These are phyloP conservation scores for Calocybe indica DNA, from an alignment of 768 basidiomycete species.

Conservation along the genomic window DNA sequence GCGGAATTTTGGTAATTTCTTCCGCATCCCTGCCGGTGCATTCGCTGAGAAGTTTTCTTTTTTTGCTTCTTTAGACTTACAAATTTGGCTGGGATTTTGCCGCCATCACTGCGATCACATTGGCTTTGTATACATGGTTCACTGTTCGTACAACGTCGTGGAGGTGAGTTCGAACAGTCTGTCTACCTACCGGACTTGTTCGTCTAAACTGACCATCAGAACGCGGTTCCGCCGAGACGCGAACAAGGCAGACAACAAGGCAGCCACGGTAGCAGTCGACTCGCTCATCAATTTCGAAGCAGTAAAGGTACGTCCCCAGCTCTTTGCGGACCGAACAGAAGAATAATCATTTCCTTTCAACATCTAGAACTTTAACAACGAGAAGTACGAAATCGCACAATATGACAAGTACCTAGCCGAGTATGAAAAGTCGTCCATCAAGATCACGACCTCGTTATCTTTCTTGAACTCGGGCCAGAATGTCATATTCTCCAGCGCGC, in stretches of 20 bases:
- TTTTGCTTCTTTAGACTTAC: slow-evolving; percentile 57
- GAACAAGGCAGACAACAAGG: slow-evolving; percentile 94
- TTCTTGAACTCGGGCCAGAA: slow-evolving; percentile 96
- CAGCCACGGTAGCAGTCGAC: slow-evolving; percentile 90
- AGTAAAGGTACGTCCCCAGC: slow-evolving; percentile 65
- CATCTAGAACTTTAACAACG: slow-evolving; percentile 92
- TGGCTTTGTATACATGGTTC: slow-evolving; percentile 95
- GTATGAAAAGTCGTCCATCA: slow-evolving; percentile 90
- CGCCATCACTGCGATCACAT: slow-evolving; percentile 76
- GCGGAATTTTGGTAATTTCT: slow-evolving; percentile 83
- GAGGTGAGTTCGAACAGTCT: slow-evolving; percentile 47
- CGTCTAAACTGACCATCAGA: slow-evolving; percentile 30
- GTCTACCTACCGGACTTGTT: neutral
- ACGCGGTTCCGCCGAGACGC: slow-evolving; percentile 92
- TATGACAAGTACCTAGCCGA: slow-evolving; percentile 85
- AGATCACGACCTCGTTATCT: slow-evolving; percentile 92
- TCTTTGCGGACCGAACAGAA: neutral
- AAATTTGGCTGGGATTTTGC: slow-evolving; percentile 99
- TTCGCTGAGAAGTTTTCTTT: neutral
- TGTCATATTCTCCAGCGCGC: slow-evolving; percentile 88
- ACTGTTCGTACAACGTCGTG: slow-evolving; percentile 94
- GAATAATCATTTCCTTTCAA: slow-evolving; percentile 5
- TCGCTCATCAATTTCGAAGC: slow-evolving; percentile 98
- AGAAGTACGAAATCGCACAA: slow-evolving; percentile 82
- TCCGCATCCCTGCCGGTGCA: neutral